Conservation (phyloP, 495 filamentous ascomycete genomes). For the Echria macrotheca region DNA sequence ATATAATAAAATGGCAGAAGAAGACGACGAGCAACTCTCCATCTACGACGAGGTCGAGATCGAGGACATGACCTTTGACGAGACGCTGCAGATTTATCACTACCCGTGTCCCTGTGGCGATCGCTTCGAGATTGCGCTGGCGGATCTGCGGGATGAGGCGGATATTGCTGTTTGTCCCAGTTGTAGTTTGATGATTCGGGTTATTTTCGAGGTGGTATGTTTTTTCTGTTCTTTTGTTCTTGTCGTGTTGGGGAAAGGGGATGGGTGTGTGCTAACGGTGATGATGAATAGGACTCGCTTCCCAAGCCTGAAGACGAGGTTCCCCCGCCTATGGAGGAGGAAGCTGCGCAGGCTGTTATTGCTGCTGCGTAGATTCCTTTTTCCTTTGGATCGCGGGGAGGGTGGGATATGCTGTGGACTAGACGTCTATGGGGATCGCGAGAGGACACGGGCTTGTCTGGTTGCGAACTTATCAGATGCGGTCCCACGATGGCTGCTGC, state of each 20-base stretch:
- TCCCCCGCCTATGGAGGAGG: not conserved
- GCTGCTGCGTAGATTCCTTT: too few relatives aligned
- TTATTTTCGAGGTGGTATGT: constrained; percentile 84
- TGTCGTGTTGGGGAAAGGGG: too few relatives aligned
- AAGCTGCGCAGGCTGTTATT: constrained; percentile 15
- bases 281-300: constrained; percentile 37
- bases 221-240: not conserved
- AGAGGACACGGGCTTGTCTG: not conserved
- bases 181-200: constrained; percentile 91
- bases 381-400: too few relatives aligned
- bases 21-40: constrained; percentile 54
- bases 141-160: constrained; percentile 78
- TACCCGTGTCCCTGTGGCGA: constrained; percentile 97
- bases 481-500: too few relatives aligned
- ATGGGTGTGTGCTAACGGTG: too few relatives aligned
- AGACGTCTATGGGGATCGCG: too few relatives aligned
- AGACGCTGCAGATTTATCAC: constrained; percentile 77
- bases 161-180: constrained; percentile 94
- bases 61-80: constrained; percentile 96
- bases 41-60: constrained; percentile 99
- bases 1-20: constrained; percentile 53
- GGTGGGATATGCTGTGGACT: too few relatives aligned
- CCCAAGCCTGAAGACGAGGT: constrained; percentile 18
- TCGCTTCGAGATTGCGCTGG: constrained; percentile 86
- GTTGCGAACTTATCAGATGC: too few relatives aligned